phyloP scores from a whole-genome alignment of 805 yeast species.

The Nakazawaea ernobii region DNA sequence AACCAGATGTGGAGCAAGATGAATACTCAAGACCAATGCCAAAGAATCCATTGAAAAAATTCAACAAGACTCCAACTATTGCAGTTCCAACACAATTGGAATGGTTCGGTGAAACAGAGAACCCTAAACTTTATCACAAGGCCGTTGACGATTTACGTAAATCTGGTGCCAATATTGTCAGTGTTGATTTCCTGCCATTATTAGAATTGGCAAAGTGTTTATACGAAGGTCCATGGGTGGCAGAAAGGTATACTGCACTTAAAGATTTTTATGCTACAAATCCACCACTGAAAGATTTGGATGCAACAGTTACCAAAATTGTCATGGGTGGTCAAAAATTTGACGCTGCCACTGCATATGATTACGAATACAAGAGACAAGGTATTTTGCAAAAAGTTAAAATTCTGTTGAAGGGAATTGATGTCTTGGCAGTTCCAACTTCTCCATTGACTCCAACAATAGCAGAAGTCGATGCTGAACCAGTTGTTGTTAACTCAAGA shows the following conservation, averaged over 20 bases:
- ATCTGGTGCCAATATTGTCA: slow-evolving; percentile 52
- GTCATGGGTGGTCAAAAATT: slow-evolving; percentile 73
- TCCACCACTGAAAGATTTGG: slow-evolving; percentile 67
- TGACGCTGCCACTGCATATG: slow-evolving; percentile 79
- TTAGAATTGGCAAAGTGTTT: slow-evolving; percentile 79
- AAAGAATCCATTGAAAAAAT: slow-evolving; percentile 51
- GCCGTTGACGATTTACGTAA: slow-evolving; percentile 52
- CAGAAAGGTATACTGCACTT: slow-evolving; percentile 85
- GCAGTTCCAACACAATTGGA: slow-evolving; percentile 71
- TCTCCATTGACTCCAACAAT: slow-evolving; percentile 90
- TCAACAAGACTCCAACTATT: slow-evolving; percentile 53
- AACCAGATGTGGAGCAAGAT: slow-evolving; percentile 61
- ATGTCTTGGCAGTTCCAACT: slow-evolving; percentile 85
- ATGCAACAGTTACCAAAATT: slow-evolving; percentile 76
- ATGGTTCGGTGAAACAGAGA: slow-evolving; percentile 80
- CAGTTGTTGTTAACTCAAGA: slow-evolving; percentile 73
- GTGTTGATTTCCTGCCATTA: slow-evolving; percentile 69
- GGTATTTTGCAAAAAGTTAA: slow-evolving; percentile 64
- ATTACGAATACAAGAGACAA: slow-evolving; percentile 82
- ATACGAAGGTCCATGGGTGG: slow-evolving; percentile 99
- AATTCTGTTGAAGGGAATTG: slow-evolving; percentile 50
- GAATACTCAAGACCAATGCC: slow-evolving; percentile 81
- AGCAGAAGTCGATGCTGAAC: slow-evolving; percentile 66
- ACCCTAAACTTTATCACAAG: slow-evolving; percentile 58
- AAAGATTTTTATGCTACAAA: slow-evolving; percentile 63